phyloP scores from a whole-genome alignment of 2,329 filamentous ascomycete species.

The Aspergillus candidus region DNA sequence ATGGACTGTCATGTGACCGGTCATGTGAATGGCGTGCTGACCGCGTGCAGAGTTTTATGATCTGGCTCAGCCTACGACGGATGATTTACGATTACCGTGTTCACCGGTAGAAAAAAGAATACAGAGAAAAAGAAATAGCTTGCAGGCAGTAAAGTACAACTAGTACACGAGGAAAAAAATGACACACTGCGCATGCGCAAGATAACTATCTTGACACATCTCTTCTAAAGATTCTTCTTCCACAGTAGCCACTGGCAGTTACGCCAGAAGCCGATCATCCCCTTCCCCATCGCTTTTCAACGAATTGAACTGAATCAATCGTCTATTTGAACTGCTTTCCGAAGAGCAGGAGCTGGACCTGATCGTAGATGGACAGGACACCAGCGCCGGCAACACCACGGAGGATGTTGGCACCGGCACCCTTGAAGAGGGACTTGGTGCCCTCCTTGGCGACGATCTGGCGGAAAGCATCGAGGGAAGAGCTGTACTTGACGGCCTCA shows the following conservation, averaged over 20 bases:
- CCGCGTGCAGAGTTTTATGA: too few species aligned
- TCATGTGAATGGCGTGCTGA: too few species aligned
- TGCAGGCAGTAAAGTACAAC: conserved; percentile 47
- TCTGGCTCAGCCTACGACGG: too few species aligned
- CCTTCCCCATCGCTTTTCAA: conserved; percentile 20
- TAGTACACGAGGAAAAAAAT: conserved; percentile 37
- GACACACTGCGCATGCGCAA: conserved; percentile 41
- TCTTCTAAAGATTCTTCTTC: conserved; percentile 35
- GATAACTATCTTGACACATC: conserved; percentile 41
- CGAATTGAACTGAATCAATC: conserved; percentile 16
- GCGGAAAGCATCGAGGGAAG: conserved; percentile 86
- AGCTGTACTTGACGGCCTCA: conserved; percentile 99
- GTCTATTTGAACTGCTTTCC: conserved; percentile 77
- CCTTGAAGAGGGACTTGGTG: conserved; percentile 99
- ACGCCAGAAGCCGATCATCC: conserved; percentile 23
- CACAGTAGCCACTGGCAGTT: conserved; percentile 24
- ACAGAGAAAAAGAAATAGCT: conserved; percentile 35
- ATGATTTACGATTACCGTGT: too few species aligned
- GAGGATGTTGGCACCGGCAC: conserved; percentile 99
- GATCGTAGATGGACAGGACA: conserved; percentile 99
- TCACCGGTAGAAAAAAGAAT: too few species aligned
- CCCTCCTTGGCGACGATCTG: conserved; percentile 97
- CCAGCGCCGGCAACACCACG: conserved; percentile 99
- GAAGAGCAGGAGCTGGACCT: conserved; percentile 98
- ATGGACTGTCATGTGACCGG: too few species aligned